These are phyloP conservation scores for Blumeria graminis DNA, from an alignment of 2,329 filamentous ascomycete species.

Conservation along the genomic window DNA sequence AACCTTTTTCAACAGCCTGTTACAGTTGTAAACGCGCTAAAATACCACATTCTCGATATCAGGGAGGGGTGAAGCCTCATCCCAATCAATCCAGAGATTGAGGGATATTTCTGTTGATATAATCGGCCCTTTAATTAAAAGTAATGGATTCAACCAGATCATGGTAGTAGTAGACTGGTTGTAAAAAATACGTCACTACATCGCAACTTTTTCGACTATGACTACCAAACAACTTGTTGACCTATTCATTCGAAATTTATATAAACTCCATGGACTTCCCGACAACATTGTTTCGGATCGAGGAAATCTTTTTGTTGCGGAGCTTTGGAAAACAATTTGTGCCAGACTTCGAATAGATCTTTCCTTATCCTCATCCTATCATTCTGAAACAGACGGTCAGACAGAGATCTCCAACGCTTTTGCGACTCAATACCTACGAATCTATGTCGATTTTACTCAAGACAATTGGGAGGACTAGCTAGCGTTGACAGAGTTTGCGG, in stretches of 20 bases:
- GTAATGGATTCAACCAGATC: background rate
- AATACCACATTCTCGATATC: background rate
- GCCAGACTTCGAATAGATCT: slow-evolving; percentile 1
- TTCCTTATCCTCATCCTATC: slow-evolving; percentile 3
- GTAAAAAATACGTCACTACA: background rate
- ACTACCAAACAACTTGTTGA: background rate
- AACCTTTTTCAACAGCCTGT: background rate
- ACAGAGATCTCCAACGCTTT: slow-evolving; percentile 5
- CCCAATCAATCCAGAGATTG: background rate
- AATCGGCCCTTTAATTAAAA: background rate
- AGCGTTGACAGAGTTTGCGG: slow-evolving; percentile 5
- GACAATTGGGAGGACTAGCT: slow-evolving; percentile 6
- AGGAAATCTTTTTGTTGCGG: slow-evolving; percentile 4
- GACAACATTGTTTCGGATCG: slow-evolving; percentile 4
- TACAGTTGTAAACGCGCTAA: background rate
- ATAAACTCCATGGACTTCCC: slow-evolving; percentile 1
- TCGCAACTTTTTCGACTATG: background rate
- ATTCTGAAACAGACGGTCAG: slow-evolving; percentile 6
- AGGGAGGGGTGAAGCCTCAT: background rate
- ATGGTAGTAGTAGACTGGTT: background rate
- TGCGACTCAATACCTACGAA: slow-evolving; percentile 4
- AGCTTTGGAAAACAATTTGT: slow-evolving; percentile 5
- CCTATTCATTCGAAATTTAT: slow-evolving; percentile 2
- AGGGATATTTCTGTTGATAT: background rate
- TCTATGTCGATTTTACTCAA: slow-evolving; percentile 6